Evolutionary conservation across 768 basidiomycete genomes (phyloP), one percentile per base, ranked within the genome.

Genomic region (Lactifluus hygrophoroides): DNA sequence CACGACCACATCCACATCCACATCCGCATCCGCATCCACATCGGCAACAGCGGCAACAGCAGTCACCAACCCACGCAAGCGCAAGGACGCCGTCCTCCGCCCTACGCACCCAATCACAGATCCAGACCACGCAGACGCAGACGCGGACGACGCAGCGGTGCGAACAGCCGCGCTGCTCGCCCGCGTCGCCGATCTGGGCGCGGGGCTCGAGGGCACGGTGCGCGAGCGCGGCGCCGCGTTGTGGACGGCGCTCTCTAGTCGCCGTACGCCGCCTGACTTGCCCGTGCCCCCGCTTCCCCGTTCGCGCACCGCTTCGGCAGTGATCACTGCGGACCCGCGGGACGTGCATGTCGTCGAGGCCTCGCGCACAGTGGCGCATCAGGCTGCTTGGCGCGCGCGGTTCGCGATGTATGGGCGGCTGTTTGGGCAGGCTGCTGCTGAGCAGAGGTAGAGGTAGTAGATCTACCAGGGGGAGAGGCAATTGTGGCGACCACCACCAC

Each of bases 21-120:
- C 34, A 27, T 17, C 34, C 3, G n/a, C 38, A 8, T 2, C 16
- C 19, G 3, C 27, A 5, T n/a, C 17, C 45, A n/a, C 34, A 32
- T 5, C 32, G 10, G 32, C 32, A 32, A 32, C 32, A 32, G 32
- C 32, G 32, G 32, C 32, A 32, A 5, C 5, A 32, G 10, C 32
- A 32, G 7, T 28, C 5, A 5, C 27, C 11, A 14, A 27, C 32
- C 47, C 58, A 1, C 58, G 58, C 38, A 54, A 19, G 16, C 58
- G 58, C 58, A 59, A 55, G 17, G 58, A 59, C 34, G 58, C 58
- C 32, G 58, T 59, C 0, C 51, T 53, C 21, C 52, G 53, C 47
- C 17, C 45, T 11, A 3, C 35, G 19, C 50, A n/a, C 42, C 7
- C 28, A 16, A 16, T 28, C 19, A 19, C 37, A 23, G 44, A 38